Evolutionary conservation across 179 eudicot genomes (phyloP), one percentile per base, ranked within the genome.

Genomic region (Silene noctiflora): DNA sequence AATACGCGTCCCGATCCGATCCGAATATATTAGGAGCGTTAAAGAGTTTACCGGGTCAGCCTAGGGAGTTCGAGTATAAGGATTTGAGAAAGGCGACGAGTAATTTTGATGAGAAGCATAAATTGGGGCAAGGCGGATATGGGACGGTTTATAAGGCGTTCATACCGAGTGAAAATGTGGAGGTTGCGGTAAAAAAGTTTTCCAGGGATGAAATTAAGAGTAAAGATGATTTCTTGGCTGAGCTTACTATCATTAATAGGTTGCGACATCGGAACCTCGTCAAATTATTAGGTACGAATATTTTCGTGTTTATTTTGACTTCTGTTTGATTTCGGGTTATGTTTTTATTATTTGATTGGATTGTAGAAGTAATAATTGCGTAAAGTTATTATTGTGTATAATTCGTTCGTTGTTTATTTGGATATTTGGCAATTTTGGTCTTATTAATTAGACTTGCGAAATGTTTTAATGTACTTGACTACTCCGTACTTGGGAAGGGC

Each of bases 191-290:
- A 1, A 95, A 95, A 79, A 81, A 86, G 79, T 92, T 95, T 55
- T 82, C 89, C 0, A 87, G 99, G 66, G 99, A 86, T 76, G 89
- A 85, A 44, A 70, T 91, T n/a, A 90, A 91, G 76, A 89, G 97
- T 20, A 84, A 85, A 12, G 97, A 87, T 63, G 97, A 94, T 87
- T 92, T 94, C 83, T 85, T 94, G 84, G 81, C 90, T 14, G 98
- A 94, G 81, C 90, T 94, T 59, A 92, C 97, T 4, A 94, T 92
- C 13, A 91, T 94, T 65, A 94, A 92, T 46, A 86, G 90, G n/a
- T 89, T 92, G 79, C 89, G 97, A 3, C 98, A 94, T 39, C 85
- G 81, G 55, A 86, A 93, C 82, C 98, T 91, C 24, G 97, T 90
- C 78, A 86, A 79, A 73, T 83, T 94, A 66, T 85, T 90, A 1